Evolutionary conservation across 768 basidiomycete species (phyloP).

Genomic region (Leccinum boreale): DNA sequence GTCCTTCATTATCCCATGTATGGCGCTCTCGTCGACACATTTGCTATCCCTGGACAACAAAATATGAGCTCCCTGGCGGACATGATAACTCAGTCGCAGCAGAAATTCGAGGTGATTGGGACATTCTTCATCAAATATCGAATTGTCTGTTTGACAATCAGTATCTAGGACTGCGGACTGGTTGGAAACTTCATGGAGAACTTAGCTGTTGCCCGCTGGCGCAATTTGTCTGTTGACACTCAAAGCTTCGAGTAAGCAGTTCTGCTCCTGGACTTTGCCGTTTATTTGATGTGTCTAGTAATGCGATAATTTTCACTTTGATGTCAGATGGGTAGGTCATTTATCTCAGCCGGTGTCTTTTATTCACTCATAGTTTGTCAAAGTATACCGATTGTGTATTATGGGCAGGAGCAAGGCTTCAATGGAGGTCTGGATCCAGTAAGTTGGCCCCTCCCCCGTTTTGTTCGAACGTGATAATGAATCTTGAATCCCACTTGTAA

Average conservation of each 20-base stretch:
- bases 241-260: constrained; percentile 61
- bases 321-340: constrained; percentile 60
- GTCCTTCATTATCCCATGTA: constrained; percentile 40
- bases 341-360: neutral
- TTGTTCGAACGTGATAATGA: neutral
- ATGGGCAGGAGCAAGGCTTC: constrained; percentile 77
- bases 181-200: constrained; percentile 82
- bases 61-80: constrained; percentile 59
- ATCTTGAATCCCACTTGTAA: constrained; percentile 10
- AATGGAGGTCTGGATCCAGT: constrained; percentile 65
- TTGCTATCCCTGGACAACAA: constrained; percentile 63
- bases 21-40: constrained; percentile 37
- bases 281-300: constrained; percentile 38
- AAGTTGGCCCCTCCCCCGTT: constrained; percentile 15
- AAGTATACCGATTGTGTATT: constrained; percentile 77
- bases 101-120: constrained; percentile 43
- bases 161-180: constrained; percentile 21
- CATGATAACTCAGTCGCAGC: constrained; percentile 50
- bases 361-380: neutral
- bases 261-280: neutral
- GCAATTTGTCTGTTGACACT: constrained; percentile 65
- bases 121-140: neutral
- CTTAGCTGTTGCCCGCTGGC: constrained; percentile 75
- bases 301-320: constrained; percentile 72
- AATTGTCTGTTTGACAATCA: neutral